Percentiles rank a stretch among this genome's conserved stretches.
Evolutionary conservation across 2,329 filamentous ascomycete genomes (phyloP).

Genomic region (Bipolaris sorokiniana): DNA sequence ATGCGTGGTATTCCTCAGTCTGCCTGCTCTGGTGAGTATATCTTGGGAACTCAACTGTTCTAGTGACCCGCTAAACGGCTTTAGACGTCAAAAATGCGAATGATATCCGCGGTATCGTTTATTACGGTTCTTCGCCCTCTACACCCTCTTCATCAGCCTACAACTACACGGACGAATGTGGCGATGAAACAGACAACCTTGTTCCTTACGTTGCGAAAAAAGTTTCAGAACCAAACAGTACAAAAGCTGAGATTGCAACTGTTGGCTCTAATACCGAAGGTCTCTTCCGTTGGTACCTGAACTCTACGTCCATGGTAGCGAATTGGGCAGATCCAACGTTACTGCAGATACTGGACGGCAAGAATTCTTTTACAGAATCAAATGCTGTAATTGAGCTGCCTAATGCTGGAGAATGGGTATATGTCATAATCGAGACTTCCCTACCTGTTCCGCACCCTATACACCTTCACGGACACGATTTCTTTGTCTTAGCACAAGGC

Average conservation of each 20-base stretch:
- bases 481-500: constrained; percentile 40
- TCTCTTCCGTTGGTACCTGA: constrained; percentile 52
- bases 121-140: constrained; percentile 37
- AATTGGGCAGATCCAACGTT: constrained; percentile 51
- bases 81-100: constrained; percentile 37
- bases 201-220: constrained; percentile 41
- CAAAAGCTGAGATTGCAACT: constrained; percentile 38
- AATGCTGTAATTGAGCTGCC: constrained; percentile 38
- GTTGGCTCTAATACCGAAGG: constrained; percentile 43
- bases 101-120: constrained; percentile 49
- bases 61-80: neutral
- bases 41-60: too few species aligned
- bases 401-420: constrained; percentile 45
- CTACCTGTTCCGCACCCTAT: constrained; percentile 44
- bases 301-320: constrained; percentile 48
- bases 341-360: constrained; percentile 41
- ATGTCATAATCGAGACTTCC: constrained; percentile 50
- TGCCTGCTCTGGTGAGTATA: constrained; percentile 38
- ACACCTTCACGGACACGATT: constrained; percentile 45
- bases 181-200: constrained; percentile 44
- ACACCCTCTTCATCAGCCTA: constrained; percentile 45
- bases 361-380: constrained; percentile 39
- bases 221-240: constrained; percentile 32
- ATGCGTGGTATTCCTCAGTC: constrained; percentile 50
- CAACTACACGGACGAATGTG: constrained; percentile 44